Evolutionary conservation across 1,139 yeast species (phyloP), one percentile per base, ranked within the genome.

Genomic region (Taphrina populina): DNA sequence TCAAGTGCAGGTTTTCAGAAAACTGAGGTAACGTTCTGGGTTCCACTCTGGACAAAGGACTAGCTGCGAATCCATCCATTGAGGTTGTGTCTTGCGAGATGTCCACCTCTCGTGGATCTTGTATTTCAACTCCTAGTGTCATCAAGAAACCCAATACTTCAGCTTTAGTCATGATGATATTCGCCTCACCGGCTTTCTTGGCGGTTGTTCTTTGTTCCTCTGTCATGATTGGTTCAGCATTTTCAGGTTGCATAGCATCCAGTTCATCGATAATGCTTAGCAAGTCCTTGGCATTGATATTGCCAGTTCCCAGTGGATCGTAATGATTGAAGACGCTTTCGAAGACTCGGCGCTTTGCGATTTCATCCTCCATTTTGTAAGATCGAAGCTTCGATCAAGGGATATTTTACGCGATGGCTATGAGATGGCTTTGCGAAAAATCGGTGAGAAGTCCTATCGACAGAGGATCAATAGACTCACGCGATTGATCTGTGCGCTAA

Each of bases 161-260:
- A 5, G 35, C 37, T 11, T 27, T 21, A 32, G 54, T 29, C 54
- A 49, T 49, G 30, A 46, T 20, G 29, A 49, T n/a, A 10, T 26
- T 49, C 26, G 49, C 56, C 8, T 52, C 56, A 10, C 33, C 43
- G 5, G 35, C 29, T 24, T 41, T 21, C 32, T 27, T 11, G 13
- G 56, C 56, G 15, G 26, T 44, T 24, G 19, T 49, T n/a, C 56
- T 26, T 4, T 41, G 35, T 20, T 40, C 41, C 7, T 24, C 36
- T 2, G 49, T 10, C 19, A 52, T 33, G 56, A 52, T 41, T 23
- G 56, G 56, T 8, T 33, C 36, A 13, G 56, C 56, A 2, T 33
- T 23, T 11, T 41, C 49, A 11, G 56, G 49, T 13, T 39, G 49
- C 23, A 41, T 17, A 5, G 37, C 43, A 20, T 52, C 56, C 23